phyloP scores from a whole-genome alignment of 805 yeast genomes.

The Lachancea mirantina region DNA sequence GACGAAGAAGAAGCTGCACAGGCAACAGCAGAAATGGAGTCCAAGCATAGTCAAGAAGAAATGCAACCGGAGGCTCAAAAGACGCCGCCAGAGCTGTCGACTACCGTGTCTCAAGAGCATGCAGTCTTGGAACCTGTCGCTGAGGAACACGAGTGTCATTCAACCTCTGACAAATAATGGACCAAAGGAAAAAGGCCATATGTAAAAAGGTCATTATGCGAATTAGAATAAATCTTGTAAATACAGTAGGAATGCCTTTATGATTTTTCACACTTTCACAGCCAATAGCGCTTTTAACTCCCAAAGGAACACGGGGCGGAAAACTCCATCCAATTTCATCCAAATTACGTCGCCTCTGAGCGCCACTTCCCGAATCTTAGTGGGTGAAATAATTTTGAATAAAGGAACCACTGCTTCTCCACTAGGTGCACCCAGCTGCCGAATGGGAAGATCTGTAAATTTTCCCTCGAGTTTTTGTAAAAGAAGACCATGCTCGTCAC shows the following conservation, averaged over 20 bases:
- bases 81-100: conserved; percentile 10
- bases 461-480: conserved; percentile 14
- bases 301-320: conserved; percentile 17
- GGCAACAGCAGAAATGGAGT: conserved; percentile 17
- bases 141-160: conserved; percentile 8
- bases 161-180: too few species aligned
- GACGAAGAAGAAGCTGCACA: conserved; percentile 56
- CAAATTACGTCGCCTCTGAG: conserved; percentile 63
- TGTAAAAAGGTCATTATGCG: too few species aligned
- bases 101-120: conserved; percentile 12
- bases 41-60: conserved; percentile 6
- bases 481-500: conserved; percentile 42
- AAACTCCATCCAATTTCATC: conserved; percentile 27
- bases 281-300: conserved; percentile 7
- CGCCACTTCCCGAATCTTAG: conserved; percentile 26
- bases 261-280: too few species aligned
- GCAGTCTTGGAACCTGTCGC: conserved; percentile 13
- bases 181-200: too few species aligned
- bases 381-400: conserved; percentile 13
- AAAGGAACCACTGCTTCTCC: conserved; percentile 24
- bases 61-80: conserved; percentile 6
- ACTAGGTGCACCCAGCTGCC: conserved; percentile 27
- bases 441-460: conserved; percentile 28
- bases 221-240: too few species aligned
- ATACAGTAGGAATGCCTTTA: too few species aligned